Base-by-base conservation (phyloP, 2,329 filamentous ascomycete species). In the Camptophora hylomeconis region DNA sequence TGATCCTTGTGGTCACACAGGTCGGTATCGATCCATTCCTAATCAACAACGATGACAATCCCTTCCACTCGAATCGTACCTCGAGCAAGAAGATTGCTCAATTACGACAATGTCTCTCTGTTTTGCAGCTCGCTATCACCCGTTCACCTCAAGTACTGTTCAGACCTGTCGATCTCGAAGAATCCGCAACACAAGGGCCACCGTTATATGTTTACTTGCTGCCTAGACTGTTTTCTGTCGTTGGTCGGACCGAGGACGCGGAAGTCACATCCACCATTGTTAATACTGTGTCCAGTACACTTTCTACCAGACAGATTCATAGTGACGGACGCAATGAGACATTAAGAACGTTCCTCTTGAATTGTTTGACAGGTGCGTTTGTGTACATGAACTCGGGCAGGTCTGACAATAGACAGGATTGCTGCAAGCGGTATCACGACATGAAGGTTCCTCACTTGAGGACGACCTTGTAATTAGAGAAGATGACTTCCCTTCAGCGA, bases 1-100 rank as follows among this genome's bases (percentile, higher is more conserved):
- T 94, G 27, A 75, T 93, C 29, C 84, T 80, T 47, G 79, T 93
- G 38, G 80, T 89, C 43, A 76, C 42, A 17, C 35, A 80, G 47
- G 80, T 82, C 33, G 79, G 83, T 13, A 61, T 94, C 8, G 79
- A 84, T 41, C 66, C 36, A 3, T 31, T 29, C 12, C 30, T 41
- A n/a, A 28, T 65, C 24, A 63, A 80, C 25, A 65, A 67, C 39
- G 65, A 70, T 47, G 71, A 83, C 44, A 72, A 84, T 42, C 74
- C 72, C 2, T 80, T 84, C 48, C 72, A 34, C 59, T 72, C 39
- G 57, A 53, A 28, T 60, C 63, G 18, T 57, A 69, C 32, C 54
- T n/a, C n/a, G n/a, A n/a, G n/a, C n/a, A 26, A 26, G 14, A 23
- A 15, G 11, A 17, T 26, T 14, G 75, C 22, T 57, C 67, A 16